Base-by-base conservation (phyloP, 2,329 filamentous ascomycete species). In the Coniella lustricola region DNA sequence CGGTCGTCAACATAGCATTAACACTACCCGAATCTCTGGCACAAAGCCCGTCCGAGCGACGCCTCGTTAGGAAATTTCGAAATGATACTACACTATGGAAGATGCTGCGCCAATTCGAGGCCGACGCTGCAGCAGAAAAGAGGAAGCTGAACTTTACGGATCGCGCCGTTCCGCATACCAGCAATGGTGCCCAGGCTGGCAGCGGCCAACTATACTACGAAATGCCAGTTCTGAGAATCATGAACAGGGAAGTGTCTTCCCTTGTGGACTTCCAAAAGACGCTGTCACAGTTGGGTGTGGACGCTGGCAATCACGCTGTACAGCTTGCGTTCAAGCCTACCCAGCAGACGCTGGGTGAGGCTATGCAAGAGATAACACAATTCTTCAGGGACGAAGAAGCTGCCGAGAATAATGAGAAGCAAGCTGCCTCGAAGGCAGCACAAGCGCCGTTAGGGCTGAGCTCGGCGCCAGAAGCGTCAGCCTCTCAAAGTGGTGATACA, bases 81-180 rank as follows among this genome's bases (percentile, higher is more conserved):
- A 95, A 87, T 64, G 85, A 88, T 56, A 87, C 88, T 32, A 87
- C 89, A 16, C 64, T 98, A 66, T 98, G 93, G 93, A 79, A 89
- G 57, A 74, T 97, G 22, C 64, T 98, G 49, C 84, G 93, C 51
- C 88, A 93, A 62, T 95, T 97, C 56, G 93, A 98, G 67, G 85
- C 85, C 54, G 82, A 79, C 31, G 76, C 79, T 20, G 78, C 79
- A n/a, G 81, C 74, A 42, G 73, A 74, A 49, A 76, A 75, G 8
- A 73, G 68, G 46, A 79, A 73, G 48, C 70, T 87, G 56, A 96
- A 96, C 63, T 79, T 98, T 57, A 97, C 93, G 0, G 89, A 84
- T 13, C 76, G 90, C 52, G 89, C 84, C 2, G 75, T 85, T n/a
- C 84, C 89, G 0, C 75, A 79, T 52, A 77, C 76, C 14, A 70